These are phyloP conservation scores for Entamoeba histolytica DNA, from an alignment of 208 protist genomes.

Conservation along the genomic window DNA sequence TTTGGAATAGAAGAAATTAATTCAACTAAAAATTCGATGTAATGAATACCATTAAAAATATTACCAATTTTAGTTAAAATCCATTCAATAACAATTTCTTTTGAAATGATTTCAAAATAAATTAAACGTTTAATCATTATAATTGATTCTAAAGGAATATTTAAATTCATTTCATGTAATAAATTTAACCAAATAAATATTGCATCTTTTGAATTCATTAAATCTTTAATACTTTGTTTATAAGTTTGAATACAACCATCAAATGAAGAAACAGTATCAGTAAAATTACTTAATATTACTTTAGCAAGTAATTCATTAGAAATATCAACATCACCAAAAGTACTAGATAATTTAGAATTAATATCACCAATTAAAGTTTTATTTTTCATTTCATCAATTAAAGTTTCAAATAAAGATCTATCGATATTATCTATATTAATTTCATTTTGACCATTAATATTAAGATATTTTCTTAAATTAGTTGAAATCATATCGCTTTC, in stretches of 20 bases:
- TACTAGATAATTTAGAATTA: background rate
- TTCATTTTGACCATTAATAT: background rate
- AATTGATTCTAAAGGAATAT: background rate
- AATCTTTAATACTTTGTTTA: background rate
- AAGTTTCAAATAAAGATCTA: background rate
- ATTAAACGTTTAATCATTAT: background rate
- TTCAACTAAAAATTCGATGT: background rate
- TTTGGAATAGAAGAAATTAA: background rate
- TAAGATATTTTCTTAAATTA: background rate
- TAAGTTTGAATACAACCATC: background rate
- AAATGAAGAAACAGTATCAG: background rate
- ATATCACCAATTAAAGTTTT: background rate
- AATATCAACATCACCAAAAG: background rate
- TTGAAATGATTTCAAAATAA: background rate
- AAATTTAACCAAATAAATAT: background rate
- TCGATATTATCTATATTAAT: background rate
- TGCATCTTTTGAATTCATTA: background rate
- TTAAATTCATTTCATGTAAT: background rate
- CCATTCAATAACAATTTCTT: background rate
- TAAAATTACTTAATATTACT: background rate
- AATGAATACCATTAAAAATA: background rate
- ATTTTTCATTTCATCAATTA: background rate
- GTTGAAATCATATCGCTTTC: background rate
- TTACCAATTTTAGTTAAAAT: background rate
- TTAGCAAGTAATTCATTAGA: background rate